Percentiles rank a stretch among this genome's conserved stretches.
Evolutionary conservation across 371 early-diverging fungal species (phyloP).

Genomic region (Actinomucor elegans): DNA sequence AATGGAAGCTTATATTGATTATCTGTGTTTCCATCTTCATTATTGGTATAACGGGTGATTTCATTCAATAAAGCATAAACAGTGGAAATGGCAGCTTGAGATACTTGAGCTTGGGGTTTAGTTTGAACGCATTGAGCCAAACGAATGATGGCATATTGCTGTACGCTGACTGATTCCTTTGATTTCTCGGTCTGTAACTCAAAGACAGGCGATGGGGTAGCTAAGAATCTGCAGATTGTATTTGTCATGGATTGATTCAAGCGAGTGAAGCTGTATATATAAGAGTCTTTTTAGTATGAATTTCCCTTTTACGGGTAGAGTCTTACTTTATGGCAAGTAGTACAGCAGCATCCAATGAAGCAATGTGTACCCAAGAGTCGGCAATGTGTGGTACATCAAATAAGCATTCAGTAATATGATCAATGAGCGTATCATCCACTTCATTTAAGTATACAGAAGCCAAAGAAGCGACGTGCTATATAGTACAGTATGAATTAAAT

Average conservation of each 20-base stretch:
- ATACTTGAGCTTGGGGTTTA: constrained; percentile 36
- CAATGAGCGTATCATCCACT: constrained; percentile 60
- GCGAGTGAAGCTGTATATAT: constrained; percentile 43
- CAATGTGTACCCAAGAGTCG: constrained; percentile 57
- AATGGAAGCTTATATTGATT: constrained; percentile 10
- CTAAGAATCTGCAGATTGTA: constrained; percentile 58
- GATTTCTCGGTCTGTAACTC: constrained; percentile 32
- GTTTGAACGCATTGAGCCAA: constrained; percentile 60
- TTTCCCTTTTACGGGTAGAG: background rate
- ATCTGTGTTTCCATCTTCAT: constrained; percentile 3
- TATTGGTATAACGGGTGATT: constrained; percentile 48
- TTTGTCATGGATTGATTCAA: constrained; percentile 54
- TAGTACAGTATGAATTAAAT: background rate
- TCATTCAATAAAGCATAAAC: constrained; percentile 58
- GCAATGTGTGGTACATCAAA: constrained; percentile 49
- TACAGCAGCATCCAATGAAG: constrained; percentile 60
- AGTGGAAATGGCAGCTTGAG: constrained; percentile 52
- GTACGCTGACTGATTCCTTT: constrained; percentile 32
- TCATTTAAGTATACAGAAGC: constrained; percentile 57
- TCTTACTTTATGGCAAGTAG: constrained; percentile 63
- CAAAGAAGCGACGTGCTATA: constrained; percentile 60
- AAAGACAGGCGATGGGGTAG: constrained; percentile 64
- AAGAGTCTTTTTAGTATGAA: background rate
- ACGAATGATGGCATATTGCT: constrained; percentile 55
- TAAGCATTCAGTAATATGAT: constrained; percentile 56